These are phyloP conservation scores for Alternaria incomplexa DNA, from an alignment of 2,329 filamentous ascomycete species.

Conservation along the genomic window DNA sequence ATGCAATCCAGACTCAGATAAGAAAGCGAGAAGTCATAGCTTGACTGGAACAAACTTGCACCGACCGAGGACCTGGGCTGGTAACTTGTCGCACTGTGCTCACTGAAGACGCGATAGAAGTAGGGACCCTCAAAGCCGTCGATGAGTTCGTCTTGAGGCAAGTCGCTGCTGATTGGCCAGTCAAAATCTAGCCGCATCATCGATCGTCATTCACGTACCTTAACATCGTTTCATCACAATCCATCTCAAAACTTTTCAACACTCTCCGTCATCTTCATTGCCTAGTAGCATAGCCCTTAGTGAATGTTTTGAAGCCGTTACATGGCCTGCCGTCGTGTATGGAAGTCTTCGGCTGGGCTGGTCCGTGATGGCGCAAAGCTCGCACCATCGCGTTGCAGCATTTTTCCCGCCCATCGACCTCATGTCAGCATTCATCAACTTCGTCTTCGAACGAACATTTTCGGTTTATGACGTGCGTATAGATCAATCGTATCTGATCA, in stretches of 20 bases:
- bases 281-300: background rate
- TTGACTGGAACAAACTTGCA: background rate
- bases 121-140: background rate
- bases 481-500: background rate
- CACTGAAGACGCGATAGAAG: slow-evolving; percentile 5
- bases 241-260: background rate
- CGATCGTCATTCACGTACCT: background rate
- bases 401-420: background rate
- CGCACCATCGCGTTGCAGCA: background rate
- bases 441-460: background rate
- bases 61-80: background rate
- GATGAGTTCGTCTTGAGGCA: background rate
- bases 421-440: background rate
- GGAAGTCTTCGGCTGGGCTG: background rate
- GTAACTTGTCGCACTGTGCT: background rate
- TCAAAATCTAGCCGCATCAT: background rate
- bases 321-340: background rate
- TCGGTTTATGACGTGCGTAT: background rate
- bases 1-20: background rate
- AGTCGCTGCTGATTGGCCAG: background rate
- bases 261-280: background rate
- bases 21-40: rapidly evolving
- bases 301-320: background rate
- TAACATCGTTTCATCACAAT: background rate
- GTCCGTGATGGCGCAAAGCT: slow-evolving; percentile 12